These are phyloP conservation scores for Aspergillus persii DNA, from an alignment of 2,329 filamentous ascomycete genomes.

Conservation along the genomic window DNA sequence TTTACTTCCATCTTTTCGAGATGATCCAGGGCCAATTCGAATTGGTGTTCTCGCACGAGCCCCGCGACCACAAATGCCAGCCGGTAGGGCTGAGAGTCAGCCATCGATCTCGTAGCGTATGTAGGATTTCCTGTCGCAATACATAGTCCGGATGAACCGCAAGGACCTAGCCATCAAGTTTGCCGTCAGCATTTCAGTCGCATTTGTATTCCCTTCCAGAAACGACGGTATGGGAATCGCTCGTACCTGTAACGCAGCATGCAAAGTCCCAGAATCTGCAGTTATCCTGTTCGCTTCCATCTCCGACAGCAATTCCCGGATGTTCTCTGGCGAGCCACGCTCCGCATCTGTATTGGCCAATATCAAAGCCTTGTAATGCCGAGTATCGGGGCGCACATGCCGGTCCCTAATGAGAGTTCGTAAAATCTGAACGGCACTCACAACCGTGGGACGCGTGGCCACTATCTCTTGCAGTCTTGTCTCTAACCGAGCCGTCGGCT, in stretches of 20 bases:
- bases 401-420: conserved; percentile 39
- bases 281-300: conserved; percentile 63
- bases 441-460: conserved; percentile 23
- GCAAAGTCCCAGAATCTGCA: conserved; percentile 66
- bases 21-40: conserved; percentile 73
- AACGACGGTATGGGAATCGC: background rate
- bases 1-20: conserved; percentile 65
- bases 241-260: conserved; percentile 66
- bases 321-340: conserved; percentile 64
- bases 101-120: conserved; percentile 66
- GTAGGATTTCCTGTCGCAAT: conserved; percentile 67
- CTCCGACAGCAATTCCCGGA: conserved; percentile 66
- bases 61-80: conserved; percentile 68
- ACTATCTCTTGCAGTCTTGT: conserved; percentile 27
- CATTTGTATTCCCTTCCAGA: background rate
- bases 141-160: conserved; percentile 84
- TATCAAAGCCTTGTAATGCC: conserved; percentile 70
- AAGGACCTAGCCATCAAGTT: conserved; percentile 52
- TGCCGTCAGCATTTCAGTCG: background rate
- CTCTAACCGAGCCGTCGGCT: conserved; percentile 27
- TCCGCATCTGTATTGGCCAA: conserved; percentile 64
- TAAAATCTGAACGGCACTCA: conserved; percentile 31
- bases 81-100: conserved; percentile 60
- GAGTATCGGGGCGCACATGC: conserved; percentile 33
- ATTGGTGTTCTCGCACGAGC: conserved; percentile 74